A percentile compares a stretch with the other conserved stretches of the same genome.
phyloP scores from a whole-genome alignment of 2,329 filamentous ascomycete species.

The Truncatella angustata region DNA sequence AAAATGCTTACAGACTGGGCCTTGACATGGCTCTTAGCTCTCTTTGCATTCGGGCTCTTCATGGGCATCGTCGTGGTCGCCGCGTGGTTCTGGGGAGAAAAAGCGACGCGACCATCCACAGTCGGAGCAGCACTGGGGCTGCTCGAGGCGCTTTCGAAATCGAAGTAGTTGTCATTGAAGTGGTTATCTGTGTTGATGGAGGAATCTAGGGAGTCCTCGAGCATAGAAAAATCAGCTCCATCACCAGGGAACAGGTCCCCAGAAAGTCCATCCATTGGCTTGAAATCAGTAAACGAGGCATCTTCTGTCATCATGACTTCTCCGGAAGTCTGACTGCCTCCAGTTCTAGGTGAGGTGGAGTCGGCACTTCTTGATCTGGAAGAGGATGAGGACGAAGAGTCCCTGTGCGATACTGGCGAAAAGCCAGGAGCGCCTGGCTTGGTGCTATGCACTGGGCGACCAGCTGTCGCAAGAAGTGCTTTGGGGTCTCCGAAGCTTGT shows the following conservation, averaged over 20 bases:
- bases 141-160: constrained; percentile 58
- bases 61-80: constrained; percentile 14
- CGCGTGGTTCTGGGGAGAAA: constrained; percentile 15
- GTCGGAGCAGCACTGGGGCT: constrained; percentile 46
- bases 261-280: constrained; percentile 1
- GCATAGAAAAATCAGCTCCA: constrained; percentile 19
- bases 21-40: constrained; percentile 24
- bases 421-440: constrained; percentile 12
- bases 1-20: constrained; percentile 24
- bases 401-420: constrained; percentile 23
- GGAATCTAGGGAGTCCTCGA: constrained; percentile 19
- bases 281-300: constrained; percentile 8
- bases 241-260: constrained; percentile 1
- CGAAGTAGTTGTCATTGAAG: constrained; percentile 47
- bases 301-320: constrained; percentile 26
- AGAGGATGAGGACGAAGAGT: constrained; percentile 30
- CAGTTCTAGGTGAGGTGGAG: constrained; percentile 25
- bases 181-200: constrained; percentile 21
- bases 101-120: constrained; percentile 12
- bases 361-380: constrained; percentile 24
- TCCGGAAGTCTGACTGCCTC: constrained; percentile 23
- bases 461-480: constrained; percentile 13
- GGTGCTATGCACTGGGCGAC: constrained; percentile 11
- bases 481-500: constrained; percentile 18
- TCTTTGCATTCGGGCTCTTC: constrained; percentile 23